Base-by-base conservation (phyloP, 768 basidiomycete genomes). In the Mycena galericulata region DNA sequence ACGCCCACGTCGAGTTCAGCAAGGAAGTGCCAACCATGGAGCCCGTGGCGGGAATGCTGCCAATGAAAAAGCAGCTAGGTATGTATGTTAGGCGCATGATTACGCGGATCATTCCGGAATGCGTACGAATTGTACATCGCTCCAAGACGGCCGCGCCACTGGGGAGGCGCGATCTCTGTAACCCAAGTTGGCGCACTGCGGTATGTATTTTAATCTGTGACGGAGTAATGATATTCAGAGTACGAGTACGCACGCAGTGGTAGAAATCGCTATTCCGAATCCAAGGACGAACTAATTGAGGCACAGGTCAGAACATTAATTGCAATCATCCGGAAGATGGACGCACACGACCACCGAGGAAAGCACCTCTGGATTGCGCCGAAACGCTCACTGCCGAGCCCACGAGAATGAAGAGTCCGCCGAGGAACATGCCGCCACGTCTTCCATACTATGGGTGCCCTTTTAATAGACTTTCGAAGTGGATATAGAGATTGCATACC, bases 1-100 rank as follows among this genome's bases (percentile, higher is more conserved):
- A 92, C 32, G 87, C 78, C 88, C 87, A 90, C 14, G 83, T 79
- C 53, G 73, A 83, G 61, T 71, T 73, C 50, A 89, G 84, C 68
- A 78, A 76, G 74, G 85, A 82, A 11, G 89, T 88, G n/a, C 70
- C 70, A 11, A 72, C 71, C 71, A 74, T 74, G 34, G 71, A 34
- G 34, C 73, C 71, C 0, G 73, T 76, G 5, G 75, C 75, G 18
- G 75, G 75, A 9, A 76, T 76, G 54, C 68, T 70, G 10, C 75
- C 75, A 12, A 76, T 75, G 58, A 70, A 71, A 60, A 73, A 71
- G 59, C 61, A 57, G 32, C 68, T 67, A 22, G 22, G 17, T 29
- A 29, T n/a, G 29, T 9, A 27, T 5, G 34, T 49, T 7, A 62
- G 57, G 9, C 17, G 5, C 4, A 40, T 29, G 80, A 81, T 80